Evolutionary conservation across 2,329 filamentous ascomycete genomes (phyloP).

Genomic region (Scedosporium dehoogii): DNA sequence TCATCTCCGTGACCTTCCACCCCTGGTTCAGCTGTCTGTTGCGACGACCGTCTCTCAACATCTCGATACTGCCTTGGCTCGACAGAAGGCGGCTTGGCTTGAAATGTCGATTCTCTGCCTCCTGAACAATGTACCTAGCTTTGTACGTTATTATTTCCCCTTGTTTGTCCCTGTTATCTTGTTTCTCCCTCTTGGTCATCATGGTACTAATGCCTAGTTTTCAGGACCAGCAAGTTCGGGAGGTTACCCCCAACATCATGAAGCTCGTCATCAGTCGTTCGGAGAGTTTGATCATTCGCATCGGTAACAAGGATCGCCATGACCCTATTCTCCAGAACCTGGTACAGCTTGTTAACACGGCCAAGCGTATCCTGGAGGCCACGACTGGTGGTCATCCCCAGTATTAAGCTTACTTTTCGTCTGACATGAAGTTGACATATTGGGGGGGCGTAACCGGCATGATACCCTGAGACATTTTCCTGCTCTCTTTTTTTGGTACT

Average conservation of each 20-base stretch:
- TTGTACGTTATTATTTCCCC: conserved; percentile 33
- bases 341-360: conserved; percentile 28
- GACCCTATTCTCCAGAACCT: conserved; percentile 39
- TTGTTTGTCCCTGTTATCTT: background rate
- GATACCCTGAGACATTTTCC: conserved; percentile 1
- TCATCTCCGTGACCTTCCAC: conserved; percentile 45
- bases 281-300: conserved; percentile 41
- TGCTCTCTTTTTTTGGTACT: background rate
- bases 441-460: background rate
- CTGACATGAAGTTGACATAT: background rate
- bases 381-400: background rate
- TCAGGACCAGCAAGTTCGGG: conserved; percentile 43
- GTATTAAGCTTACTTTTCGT: background rate
- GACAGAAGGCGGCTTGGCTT: conserved; percentile 49
- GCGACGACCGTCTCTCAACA: conserved; percentile 54
- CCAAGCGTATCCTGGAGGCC: conserved; percentile 20
- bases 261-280: conserved; percentile 39
- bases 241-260: conserved; percentile 49
- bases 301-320: conserved; percentile 35
- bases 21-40: conserved; percentile 53
- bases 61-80: conserved; percentile 39
- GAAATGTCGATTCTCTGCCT: conserved; percentile 49
- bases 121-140: conserved; percentile 32
- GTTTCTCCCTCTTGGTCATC: background rate
- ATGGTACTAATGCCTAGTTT: conserved; percentile 11